phyloP scores from a whole-genome alignment of 805 yeast species.

The Millerozyma miso region DNA sequence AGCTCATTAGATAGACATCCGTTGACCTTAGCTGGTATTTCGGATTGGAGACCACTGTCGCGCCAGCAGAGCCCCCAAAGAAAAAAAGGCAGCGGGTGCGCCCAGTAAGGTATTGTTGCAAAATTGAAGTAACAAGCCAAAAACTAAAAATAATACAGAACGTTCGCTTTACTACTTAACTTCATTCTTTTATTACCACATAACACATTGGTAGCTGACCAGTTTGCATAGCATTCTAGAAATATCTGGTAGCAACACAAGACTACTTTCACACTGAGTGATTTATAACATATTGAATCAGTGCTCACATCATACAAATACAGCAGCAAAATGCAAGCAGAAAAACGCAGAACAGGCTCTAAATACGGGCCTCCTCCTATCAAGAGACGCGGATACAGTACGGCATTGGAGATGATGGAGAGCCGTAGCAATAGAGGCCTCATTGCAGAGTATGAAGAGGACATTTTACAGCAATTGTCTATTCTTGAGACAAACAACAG shows the following conservation, averaged over 20 bases:
- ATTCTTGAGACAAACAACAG: slow-evolving; percentile 34
- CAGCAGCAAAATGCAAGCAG: not conserved
- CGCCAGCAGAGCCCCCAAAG: not conserved
- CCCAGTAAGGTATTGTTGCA: not conserved
- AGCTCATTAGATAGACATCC: too few species aligned
- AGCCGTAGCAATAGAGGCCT: slow-evolving; percentile 40
- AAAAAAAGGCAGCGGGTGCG: not conserved
- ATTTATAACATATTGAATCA: too few species aligned
- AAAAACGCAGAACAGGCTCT: not conserved
- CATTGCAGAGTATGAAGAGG: slow-evolving; percentile 38
- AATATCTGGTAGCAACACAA: not conserved
- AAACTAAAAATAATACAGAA: not conserved
- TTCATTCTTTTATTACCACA: not conserved
- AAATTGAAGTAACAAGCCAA: not conserved
- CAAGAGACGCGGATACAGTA: slow-evolving; percentile 33
- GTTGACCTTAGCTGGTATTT: too few species aligned
- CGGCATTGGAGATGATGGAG: slow-evolving; percentile 45
- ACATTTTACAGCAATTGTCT: slow-evolving; percentile 36
- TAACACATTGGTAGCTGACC: not conserved
- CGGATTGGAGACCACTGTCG: too few species aligned
- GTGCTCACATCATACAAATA: not conserved
- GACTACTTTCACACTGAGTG: not conserved
- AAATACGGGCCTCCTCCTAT: slow-evolving; percentile 28
- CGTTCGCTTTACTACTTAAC: not conserved
- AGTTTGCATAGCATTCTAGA: not conserved